Percentiles rank a stretch among this genome's conserved stretches.
These are phyloP conservation scores for Aspergillus diversus DNA, from an alignment of 495 filamentous ascomycete species.

Conservation along the genomic window DNA sequence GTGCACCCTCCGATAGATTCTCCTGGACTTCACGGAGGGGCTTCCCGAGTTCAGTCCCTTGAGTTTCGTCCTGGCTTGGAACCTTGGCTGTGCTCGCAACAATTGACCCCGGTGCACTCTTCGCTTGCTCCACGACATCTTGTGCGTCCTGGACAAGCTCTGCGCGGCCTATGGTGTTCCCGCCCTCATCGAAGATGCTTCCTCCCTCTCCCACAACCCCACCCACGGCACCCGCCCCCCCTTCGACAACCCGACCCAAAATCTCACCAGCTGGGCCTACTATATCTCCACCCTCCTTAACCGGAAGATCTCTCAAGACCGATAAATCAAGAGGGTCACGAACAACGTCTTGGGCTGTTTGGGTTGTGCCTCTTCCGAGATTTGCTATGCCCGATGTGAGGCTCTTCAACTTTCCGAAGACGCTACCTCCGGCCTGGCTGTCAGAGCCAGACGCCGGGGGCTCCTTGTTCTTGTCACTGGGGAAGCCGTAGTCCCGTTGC, in stretches of 20 bases:
- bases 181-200: conserved; percentile 67
- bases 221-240: conserved; percentile 62
- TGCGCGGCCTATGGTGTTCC: conserved; percentile 55
- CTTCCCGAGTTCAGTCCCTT: neutral
- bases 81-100: neutral
- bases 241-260: conserved; percentile 62
- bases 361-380: neutral
- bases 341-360: conserved; percentile 10
- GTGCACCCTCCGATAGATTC: neutral
- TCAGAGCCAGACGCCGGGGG: conserved; percentile 9
- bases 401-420: conserved; percentile 11
- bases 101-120: conserved; percentile 5
- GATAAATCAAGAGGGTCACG: conserved; percentile 37
- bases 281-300: conserved; percentile 61
- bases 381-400: conserved; percentile 9
- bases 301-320: conserved; percentile 59
- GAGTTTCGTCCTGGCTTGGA: neutral
- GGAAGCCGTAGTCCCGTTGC: neutral
- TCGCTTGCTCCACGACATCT: conserved; percentile 28
- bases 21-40: neutral
- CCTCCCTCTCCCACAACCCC: conserved; percentile 63
- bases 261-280: conserved; percentile 57
- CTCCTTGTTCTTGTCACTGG: neutral
- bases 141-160: conserved; percentile 36
- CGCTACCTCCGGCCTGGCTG: conserved; percentile 8